Evolutionary conservation across 495 filamentous ascomycete species (phyloP).

Genomic region (Hypoxylon fuscum): DNA sequence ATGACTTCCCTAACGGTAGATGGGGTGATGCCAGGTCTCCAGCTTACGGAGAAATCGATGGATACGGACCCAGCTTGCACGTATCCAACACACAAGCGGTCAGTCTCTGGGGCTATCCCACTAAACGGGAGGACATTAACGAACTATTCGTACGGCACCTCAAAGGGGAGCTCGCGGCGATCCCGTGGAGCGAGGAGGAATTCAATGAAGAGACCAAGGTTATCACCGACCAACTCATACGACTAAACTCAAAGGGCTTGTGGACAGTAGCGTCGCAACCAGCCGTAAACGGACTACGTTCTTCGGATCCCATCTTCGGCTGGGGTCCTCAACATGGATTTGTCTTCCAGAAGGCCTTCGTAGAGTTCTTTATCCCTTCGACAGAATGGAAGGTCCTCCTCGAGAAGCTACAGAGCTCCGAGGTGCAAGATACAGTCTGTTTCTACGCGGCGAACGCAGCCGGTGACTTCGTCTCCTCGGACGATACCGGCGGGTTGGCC

Average conservation of each 20-base stretch:
- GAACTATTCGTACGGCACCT: conserved; percentile 82
- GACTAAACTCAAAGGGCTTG: conserved; percentile 84
- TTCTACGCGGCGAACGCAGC: conserved; percentile 84
- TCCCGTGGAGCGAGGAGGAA: conserved; percentile 94
- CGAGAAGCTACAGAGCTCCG: conserved; percentile 63
- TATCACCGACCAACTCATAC: conserved; percentile 77
- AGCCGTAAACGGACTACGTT: conserved; percentile 84
- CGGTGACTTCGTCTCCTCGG: conserved; percentile 76
- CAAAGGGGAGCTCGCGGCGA: conserved; percentile 72
- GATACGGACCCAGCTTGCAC: conserved; percentile 90
- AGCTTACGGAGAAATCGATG: conserved; percentile 95
- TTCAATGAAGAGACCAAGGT: conserved; percentile 83
- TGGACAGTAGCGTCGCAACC: conserved; percentile 98
- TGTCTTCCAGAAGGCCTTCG: conserved; percentile 98
- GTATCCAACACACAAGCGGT: conserved; percentile 80
- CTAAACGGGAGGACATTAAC: conserved; percentile 72
- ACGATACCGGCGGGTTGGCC: conserved; percentile 43
- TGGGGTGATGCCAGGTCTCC: conserved; percentile 93
- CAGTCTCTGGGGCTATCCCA: conserved; percentile 83
- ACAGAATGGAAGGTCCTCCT: conserved; percentile 74
- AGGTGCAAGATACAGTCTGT: conserved; percentile 70
- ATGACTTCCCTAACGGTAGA: conserved; percentile 96
- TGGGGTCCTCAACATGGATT: conserved; percentile 95
- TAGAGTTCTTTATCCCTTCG: conserved; percentile 88
- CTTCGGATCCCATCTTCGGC: conserved; percentile 81